phyloP scores from a whole-genome alignment of 2,329 filamentous ascomycete species.

The Arthrobotrys pseudoclavata region DNA sequence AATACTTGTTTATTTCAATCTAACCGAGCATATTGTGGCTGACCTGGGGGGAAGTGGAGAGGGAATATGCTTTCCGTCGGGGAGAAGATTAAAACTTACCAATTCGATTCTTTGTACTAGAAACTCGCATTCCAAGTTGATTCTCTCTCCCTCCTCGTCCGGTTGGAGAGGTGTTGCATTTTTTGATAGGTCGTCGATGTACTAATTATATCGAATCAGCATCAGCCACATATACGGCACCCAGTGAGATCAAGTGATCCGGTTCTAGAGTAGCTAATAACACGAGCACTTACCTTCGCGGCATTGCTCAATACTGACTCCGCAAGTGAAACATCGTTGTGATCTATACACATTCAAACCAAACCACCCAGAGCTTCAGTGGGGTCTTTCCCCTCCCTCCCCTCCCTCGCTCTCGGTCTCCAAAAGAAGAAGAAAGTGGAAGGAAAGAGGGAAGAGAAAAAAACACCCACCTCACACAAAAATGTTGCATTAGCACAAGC shows the following conservation, averaged over 20 bases:
- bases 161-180: slow-evolving; percentile 20
- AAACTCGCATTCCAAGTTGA: slow-evolving; percentile 57
- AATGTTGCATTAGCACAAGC: slow-evolving; percentile 60
- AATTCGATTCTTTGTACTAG: slow-evolving; percentile 47
- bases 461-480: slow-evolving; percentile 44
- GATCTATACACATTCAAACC: slow-evolving; percentile 30
- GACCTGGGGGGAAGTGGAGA: background rate
- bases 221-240: slow-evolving; percentile 3
- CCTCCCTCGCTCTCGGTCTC: background rate
- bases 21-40: slow-evolving; percentile 24
- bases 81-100: slow-evolving; percentile 21
- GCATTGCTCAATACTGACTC: slow-evolving; percentile 56
- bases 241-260: background rate
- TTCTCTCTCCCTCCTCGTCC: slow-evolving; percentile 41
- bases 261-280: background rate
- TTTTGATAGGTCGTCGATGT: slow-evolving; percentile 56
- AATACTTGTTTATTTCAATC: slow-evolving; percentile 40
- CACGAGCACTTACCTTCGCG: slow-evolving; percentile 39
- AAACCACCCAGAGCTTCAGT: slow-evolving; percentile 5
- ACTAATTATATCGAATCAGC: slow-evolving; percentile 32
- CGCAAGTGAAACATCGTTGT: slow-evolving; percentile 45
- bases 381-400: background rate
- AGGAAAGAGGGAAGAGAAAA: slow-evolving; percentile 4
- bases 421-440: background rate
- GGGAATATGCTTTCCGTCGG: background rate